phyloP scores from a whole-genome alignment of 345 rosid genomes.

The Eucalyptus regnans region DNA sequence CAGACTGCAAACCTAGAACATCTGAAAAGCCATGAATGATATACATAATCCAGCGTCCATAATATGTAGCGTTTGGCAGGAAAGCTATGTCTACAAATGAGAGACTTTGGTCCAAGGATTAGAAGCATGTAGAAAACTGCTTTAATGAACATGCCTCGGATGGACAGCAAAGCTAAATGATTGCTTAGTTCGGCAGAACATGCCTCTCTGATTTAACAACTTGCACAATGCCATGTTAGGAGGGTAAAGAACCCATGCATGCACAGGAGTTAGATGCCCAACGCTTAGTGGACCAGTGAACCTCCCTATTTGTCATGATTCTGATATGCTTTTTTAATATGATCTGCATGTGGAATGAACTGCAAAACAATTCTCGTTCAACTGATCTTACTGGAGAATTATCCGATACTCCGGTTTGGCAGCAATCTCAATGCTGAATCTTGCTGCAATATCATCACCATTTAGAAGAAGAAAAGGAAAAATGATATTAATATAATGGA shows the following conservation, averaged over 20 bases:
- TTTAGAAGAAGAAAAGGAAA: background rate
- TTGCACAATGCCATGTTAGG: background rate
- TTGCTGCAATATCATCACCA: constrained; percentile 26
- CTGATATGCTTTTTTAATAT: background rate
- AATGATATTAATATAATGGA: background rate
- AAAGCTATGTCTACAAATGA: too few relatives aligned
- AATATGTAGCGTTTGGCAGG: accelerated
- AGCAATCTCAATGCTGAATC: constrained; percentile 52
- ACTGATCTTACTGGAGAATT: background rate
- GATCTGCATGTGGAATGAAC: background rate
- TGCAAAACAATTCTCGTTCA: background rate
- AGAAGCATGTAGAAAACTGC: too few relatives aligned
- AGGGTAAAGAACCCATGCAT: background rate
- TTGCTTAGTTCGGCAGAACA: too few relatives aligned
- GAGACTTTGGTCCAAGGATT: too few relatives aligned
- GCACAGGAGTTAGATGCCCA: background rate
- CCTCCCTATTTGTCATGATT: background rate
- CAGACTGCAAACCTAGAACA: too few relatives aligned
- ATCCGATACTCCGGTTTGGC: constrained; percentile 45
- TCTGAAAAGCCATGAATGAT: too few relatives aligned
- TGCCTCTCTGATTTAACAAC: too few relatives aligned
- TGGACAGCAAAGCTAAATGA: too few relatives aligned
- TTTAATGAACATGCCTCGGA: accelerated
- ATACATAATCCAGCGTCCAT: too few relatives aligned
- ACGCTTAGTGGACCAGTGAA: background rate